Evolutionary conservation across 2,329 filamentous ascomycete species (phyloP), one percentile per base, ranked within the genome.

Genomic region (Bipolaris victoriae): DNA sequence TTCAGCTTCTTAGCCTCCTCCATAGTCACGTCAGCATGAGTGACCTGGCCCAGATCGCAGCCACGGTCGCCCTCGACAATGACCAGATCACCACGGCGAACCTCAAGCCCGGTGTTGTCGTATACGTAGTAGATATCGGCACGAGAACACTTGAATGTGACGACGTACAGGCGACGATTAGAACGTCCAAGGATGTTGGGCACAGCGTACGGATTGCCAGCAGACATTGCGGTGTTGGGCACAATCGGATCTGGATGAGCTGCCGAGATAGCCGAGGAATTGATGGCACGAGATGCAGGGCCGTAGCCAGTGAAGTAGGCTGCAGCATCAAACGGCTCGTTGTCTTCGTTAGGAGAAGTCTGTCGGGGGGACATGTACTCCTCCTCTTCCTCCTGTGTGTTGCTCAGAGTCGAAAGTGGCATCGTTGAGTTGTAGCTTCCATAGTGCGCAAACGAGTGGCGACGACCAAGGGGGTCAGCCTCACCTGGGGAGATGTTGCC

Each of bases 81-180:
- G 60, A 99, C 96, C 50, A 98, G 83, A 73, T 99, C 95, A 31
- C 95, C 95, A 16, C 89, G 88, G 69, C 93, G 95, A 52, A 98
- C 90, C 18, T 90, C 90, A 31, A 99, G 83, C 3, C 95, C 95
- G 5, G 93, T 98, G 59, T 94, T 93, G 75, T 97, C 93, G 75
- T 97, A 93, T 33, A 97, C 92, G 77, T 97, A 98, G 76, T 97
- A 99, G 9, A 98, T 91, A 71, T 98, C 95, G 36, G 94, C 93
- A 60, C 95, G 86, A 35, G 91, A 92, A 74, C 93, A 97, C 77
- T 99, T 99, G 85, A 99, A 99, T 6, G 94, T 87, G 15, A 99
- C 94, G 51, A 99, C 89, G 75, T 94, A 94, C 7, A 96, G 83
- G 7, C 72, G 70, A 15, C 74, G 69, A 9, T 64, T 68, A 1